These are phyloP conservation scores for Malus domestica DNA, from an alignment of 306 rosid genomes.

Conservation along the genomic window ASM211411v1 NC_041801.1:20377501-20378000, in stretches of 20 bases:
- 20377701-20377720: constrained; percentile 34
- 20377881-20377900: constrained; percentile 65
- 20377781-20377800: constrained; percentile 29
- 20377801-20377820: constrained; percentile 66
- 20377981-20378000: constrained; percentile 42
- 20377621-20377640: constrained; percentile 1
- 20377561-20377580: not conserved
- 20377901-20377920: constrained; percentile 83
- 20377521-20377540: not conserved
- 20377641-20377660: constrained; percentile 3
- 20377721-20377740: constrained; percentile 47
- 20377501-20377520: not conserved
- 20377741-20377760: constrained; percentile 41
- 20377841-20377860: constrained; percentile 69
- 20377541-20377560: not conserved
- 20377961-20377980: constrained; percentile 47
- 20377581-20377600: constrained; percentile 1
- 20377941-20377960: constrained; percentile 88
- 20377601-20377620: not conserved
- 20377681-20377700: constrained; percentile 38
- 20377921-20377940: constrained; percentile 92
- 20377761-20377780: constrained; percentile 49
- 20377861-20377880: constrained; percentile 82
- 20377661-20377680: constrained; percentile 24
- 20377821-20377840: constrained; percentile 62